Percentiles rank a stretch among this genome's conserved stretches.
Conservation (phyloP, 1,139 yeast genomes). For the Maudiozyma humilis region DNA sequence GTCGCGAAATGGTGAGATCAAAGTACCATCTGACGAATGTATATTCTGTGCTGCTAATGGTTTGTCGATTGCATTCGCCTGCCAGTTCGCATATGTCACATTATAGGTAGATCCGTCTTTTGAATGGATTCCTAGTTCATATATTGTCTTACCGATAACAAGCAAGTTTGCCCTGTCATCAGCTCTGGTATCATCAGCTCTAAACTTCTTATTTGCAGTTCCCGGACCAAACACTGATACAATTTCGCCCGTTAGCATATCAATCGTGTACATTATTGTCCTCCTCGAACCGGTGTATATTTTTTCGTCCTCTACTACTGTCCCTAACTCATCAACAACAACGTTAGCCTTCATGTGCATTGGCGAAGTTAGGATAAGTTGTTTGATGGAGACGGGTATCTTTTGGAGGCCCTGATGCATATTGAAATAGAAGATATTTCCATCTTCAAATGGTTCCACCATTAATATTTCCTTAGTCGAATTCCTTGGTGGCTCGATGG, state of each 20-base stretch:
- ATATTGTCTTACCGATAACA: slow-evolving; percentile 39
- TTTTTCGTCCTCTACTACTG: slow-evolving; percentile 61
- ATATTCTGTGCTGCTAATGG: slow-evolving; percentile 50
- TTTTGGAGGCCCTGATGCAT: slow-evolving; percentile 66
- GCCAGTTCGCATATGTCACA: slow-evolving; percentile 85
- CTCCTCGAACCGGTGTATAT: slow-evolving; percentile 80
- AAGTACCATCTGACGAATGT: slow-evolving; percentile 58
- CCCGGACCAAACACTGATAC: slow-evolving; percentile 57
- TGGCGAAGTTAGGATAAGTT: slow-evolving; percentile 77
- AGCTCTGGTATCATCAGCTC: slow-evolving; percentile 11
- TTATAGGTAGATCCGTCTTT: slow-evolving; percentile 70
- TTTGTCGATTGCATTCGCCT: slow-evolving; percentile 77
- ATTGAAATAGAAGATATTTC: slow-evolving; percentile 79
- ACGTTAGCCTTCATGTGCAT: slow-evolving; percentile 44
- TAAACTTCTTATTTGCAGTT: slow-evolving; percentile 21
- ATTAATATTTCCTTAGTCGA: slow-evolving; percentile 48
- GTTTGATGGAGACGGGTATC: slow-evolving; percentile 73
- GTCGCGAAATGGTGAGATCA: slow-evolving; percentile 80
- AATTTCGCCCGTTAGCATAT: slow-evolving; percentile 71
- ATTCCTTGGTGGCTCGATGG: slow-evolving; percentile 17
- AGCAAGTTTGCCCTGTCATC: slow-evolving; percentile 21
- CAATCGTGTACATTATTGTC: slow-evolving; percentile 68
- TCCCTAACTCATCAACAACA: slow-evolving; percentile 32
- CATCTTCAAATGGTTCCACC: slow-evolving; percentile 86
- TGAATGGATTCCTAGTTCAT: slow-evolving; percentile 55